Base-by-base conservation (phyloP, 139 green algal species). In the Chlorella ohadii region DNA sequence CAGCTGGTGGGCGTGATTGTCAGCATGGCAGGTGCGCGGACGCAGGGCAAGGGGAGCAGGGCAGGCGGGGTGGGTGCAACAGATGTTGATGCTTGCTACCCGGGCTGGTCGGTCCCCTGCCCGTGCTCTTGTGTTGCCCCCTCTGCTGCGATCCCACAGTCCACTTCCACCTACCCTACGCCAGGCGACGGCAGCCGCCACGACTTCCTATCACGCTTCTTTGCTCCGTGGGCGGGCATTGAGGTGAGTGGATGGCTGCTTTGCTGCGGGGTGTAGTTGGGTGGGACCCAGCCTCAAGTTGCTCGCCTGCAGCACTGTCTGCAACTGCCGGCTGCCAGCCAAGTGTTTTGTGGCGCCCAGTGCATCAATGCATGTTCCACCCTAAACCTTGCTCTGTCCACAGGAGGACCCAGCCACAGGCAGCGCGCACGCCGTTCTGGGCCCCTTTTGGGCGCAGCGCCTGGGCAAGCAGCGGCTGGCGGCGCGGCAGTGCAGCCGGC, bases 401-500 rank as follows among this genome's bases (percentile, higher is more conserved):
- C 51, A 59, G 51, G 95, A 98, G 77, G 95, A 98, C 79, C 95
- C 96, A 3, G 96, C 97, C 13, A 98, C 96, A 0, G 95, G 94
- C 72, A 93, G 81, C 38, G 95, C 95, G 2, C 90, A 96, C 86
- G 80, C 89, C 1, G 87, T 94, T 57, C 84, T 95, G 70, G 91
- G 87, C 1, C 89, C 94, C 15, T 95, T 92, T 76, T 96, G 87
- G 84, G 78, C 83, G 11, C 25, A 16, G 15, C 15, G 34, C n/a
- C 85, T 94, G 64, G 76, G 85, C 16, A 86, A 81, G 75, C 56
- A 57, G 25, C 56, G 63, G 17, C 76, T 95, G 83, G 36, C 66
- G 22, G 89, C 87, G 31, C 59, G 83, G 61, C 92, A 95, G 87
- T 89, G 84, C 70, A 94, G 89, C 13, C 22, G 33, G 56, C 79